Evolutionary conservation across 2,329 filamentous ascomycete genomes (phyloP), one percentile per base, ranked within the genome.

Genomic region (Talaromyces sp.): DNA sequence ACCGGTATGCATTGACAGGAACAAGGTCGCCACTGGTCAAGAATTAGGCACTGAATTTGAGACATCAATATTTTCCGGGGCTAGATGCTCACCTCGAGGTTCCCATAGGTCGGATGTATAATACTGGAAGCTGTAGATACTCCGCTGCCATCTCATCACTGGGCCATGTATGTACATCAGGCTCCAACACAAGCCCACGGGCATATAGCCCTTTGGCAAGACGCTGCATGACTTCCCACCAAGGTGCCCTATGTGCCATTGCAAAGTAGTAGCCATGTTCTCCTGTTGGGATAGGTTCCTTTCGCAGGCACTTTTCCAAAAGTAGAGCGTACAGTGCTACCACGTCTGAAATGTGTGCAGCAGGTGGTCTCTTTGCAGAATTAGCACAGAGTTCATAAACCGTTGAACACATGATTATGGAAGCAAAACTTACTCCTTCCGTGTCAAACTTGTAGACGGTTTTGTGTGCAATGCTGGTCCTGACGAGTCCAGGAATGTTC

Each of bases 61-160:
- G 17, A 50, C 2, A 31, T 14, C 5, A n/a, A 57, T 24, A 9
- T 1, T 14, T 13, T 14, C 24, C n/a, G 17, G 46, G 27, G 21
- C 27, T 13, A 55, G 19, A 21, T 24, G 43, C 55, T 49, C 46
- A 57, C 55, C 17, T 32, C 3, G 41, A 19, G 24, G 55, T 51
- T 24, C 26, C 55, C 55, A 56, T 56, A 8, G 55, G 38, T 29
- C 55, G 13, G 4, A 57, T 32, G 24, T 57, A 35, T 3, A 24
- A 1, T 1, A 8, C n/a, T 29, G 55, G 55, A 57, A 57, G 43
- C 10, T 41, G 32, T 26, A 56, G n/a, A 24, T 49, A 29, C 41
- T 56, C 27, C 13, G 55, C 55, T n/a, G 55, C 55, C 38, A 56
- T 46, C 17, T 50, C 27, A 14, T 56, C 24, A n/a, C 55, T 56